Evolutionary conservation across 305 asterid species (phyloP).

Genomic region (Plantago coronopus): DNA sequence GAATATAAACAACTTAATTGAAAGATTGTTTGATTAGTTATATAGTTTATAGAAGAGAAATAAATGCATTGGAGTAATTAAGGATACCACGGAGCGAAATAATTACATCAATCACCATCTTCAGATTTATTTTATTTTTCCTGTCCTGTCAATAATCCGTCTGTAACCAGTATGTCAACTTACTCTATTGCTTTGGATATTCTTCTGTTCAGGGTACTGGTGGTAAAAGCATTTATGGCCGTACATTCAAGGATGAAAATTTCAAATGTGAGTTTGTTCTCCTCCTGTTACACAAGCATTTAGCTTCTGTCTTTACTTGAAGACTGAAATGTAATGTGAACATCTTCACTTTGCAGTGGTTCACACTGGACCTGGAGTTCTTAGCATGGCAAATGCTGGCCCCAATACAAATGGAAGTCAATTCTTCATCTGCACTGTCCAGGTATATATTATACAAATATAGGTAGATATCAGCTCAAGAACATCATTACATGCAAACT

Average conservation of each 20-base stretch:
- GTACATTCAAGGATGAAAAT: slow-evolving; percentile 92
- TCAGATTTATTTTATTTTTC: no score
- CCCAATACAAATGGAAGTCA: slow-evolving; percentile 98
- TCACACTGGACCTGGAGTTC: slow-evolving; percentile 92
- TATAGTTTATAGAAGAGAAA: no score
- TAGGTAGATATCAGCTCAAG: not conserved
- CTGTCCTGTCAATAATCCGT: slow-evolving; percentile 1
- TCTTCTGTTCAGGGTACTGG: slow-evolving; percentile 75
- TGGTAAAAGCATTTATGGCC: slow-evolving; percentile 95
- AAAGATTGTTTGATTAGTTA: no score
- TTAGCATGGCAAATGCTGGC: slow-evolving; percentile 99
- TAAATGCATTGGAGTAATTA: no score
- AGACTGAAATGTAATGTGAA: slow-evolving; percentile 15
- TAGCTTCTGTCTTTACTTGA: slow-evolving; percentile 8
- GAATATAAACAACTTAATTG: no score
- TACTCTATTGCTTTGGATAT: slow-evolving; percentile 6
- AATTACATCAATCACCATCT: no score
- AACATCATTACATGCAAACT: slow-evolving; percentile 1
- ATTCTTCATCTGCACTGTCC: slow-evolving; percentile 86
- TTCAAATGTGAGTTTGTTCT: slow-evolving; percentile 64
- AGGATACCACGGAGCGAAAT: no score
- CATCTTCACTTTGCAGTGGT: slow-evolving; percentile 47
- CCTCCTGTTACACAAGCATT: slow-evolving; percentile 15
- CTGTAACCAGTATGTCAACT: slow-evolving; percentile 7
- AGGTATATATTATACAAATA: no score